phyloP scores from a whole-genome alignment of 129 eudicot genomes.

The Oenanthe sinensis region DNA sequence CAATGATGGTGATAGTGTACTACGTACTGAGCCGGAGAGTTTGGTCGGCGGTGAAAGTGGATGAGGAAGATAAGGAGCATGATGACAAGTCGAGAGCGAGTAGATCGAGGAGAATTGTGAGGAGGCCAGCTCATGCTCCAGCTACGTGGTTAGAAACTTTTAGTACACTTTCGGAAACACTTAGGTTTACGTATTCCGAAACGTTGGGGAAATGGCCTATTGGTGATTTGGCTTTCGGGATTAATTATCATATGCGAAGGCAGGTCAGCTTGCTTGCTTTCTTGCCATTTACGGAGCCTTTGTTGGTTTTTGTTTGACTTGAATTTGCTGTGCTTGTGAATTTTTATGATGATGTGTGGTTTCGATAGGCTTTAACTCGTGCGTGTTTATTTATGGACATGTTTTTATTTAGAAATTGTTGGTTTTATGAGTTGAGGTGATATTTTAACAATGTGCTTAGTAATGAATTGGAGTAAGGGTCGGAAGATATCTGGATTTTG shows the following conservation, averaged over 20 bases:
- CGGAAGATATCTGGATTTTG: background rate
- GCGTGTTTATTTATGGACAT: background rate
- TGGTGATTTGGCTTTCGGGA: constrained; percentile 95
- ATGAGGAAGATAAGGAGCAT: constrained; percentile 29
- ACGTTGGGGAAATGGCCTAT: constrained; percentile 98
- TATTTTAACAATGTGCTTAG: background rate
- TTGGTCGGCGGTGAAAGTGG: constrained; percentile 28
- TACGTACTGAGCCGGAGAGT: constrained; percentile 49
- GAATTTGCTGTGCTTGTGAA: background rate
- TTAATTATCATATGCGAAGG: constrained; percentile 77
- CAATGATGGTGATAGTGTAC: constrained; percentile 70
- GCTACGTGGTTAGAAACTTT: constrained; percentile 96
- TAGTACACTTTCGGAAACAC: constrained; percentile 72
- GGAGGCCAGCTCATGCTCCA: constrained; percentile 98
- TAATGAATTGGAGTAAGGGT: background rate
- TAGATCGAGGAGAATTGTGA: constrained; percentile 62
- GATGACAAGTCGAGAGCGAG: constrained; percentile 51
- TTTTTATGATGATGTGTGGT: too few relatives aligned
- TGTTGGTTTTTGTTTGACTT: background rate
- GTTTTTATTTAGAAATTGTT: background rate
- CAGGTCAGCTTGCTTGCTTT: constrained; percentile 44
- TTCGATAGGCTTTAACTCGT: background rate
- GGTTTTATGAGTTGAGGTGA: background rate
- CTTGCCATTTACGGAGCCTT: background rate
- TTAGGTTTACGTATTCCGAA: constrained; percentile 89